Conservation (phyloP, 805 yeast species). For the Saccharomycopsis capsularis region DNA sequence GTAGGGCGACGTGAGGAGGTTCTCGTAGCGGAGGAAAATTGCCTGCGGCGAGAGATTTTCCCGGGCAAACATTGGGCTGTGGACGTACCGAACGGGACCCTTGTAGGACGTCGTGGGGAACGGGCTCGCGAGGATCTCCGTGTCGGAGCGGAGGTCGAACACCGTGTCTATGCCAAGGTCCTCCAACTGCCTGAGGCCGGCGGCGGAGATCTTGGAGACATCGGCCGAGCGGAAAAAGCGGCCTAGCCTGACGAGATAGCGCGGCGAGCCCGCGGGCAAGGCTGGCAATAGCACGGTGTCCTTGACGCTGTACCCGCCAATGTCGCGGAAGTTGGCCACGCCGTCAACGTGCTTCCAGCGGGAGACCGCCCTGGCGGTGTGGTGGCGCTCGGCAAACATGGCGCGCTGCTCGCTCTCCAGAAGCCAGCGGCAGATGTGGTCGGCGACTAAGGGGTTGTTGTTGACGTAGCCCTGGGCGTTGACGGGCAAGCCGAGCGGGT, state of each 20-base stretch:
- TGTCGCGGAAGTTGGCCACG: slow-evolving; percentile 65
- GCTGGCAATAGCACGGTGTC: slow-evolving; percentile 24
- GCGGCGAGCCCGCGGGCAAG: background rate
- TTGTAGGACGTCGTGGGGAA: slow-evolving; percentile 2
- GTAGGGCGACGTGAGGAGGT: slow-evolving; percentile 50
- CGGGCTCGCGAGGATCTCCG: slow-evolving; percentile 41
- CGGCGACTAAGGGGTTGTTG: slow-evolving; percentile 49
- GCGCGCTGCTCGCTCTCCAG: slow-evolving; percentile 25
- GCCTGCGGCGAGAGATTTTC: slow-evolving; percentile 59
- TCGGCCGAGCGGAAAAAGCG: slow-evolving; percentile 59
- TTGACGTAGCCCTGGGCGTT: slow-evolving; percentile 44
- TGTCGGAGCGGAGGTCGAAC: slow-evolving; percentile 61
- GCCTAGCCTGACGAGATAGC: slow-evolving; percentile 42
- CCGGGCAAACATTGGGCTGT: slow-evolving; percentile 24
- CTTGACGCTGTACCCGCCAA: slow-evolving; percentile 61
- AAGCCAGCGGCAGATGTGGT: slow-evolving; percentile 41
- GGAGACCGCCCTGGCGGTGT: background rate
- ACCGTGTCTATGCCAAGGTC: slow-evolving; percentile 40
- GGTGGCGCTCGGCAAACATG: background rate
- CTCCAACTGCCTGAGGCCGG: slow-evolving; percentile 39
- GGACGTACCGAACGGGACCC: slow-evolving; percentile 4
- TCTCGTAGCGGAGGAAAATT: slow-evolving; percentile 47
- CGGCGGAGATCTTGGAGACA: slow-evolving; percentile 42
- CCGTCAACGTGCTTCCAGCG: slow-evolving; percentile 58
- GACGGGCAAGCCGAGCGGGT: slow-evolving; percentile 38